Evolutionary conservation across 2,329 filamentous ascomycete genomes (phyloP).

Genomic region (Chrysoporthe austroafricana): DNA sequence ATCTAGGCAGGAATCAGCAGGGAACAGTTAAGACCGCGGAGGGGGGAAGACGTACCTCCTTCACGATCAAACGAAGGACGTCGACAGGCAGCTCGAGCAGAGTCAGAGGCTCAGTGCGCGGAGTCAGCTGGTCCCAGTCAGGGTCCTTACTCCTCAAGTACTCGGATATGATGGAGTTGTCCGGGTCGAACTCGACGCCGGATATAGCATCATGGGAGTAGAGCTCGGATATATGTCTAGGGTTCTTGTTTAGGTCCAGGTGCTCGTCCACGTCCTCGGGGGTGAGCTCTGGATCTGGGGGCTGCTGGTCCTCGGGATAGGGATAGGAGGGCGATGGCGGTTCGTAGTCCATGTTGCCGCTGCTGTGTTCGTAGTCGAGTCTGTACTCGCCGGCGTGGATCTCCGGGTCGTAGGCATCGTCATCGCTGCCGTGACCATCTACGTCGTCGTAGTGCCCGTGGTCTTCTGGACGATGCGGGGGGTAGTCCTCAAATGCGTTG

Average conservation of each 20-base stretch:
- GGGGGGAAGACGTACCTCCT: conserved; percentile 60
- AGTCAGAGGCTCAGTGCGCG: conserved; percentile 60
- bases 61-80: conserved; percentile 76
- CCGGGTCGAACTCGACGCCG: conserved; percentile 20
- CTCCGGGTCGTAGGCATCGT: conserved; percentile 18
- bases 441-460: conserved; percentile 20
- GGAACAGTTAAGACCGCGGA: not conserved
- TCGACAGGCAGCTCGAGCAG: conserved; percentile 79
- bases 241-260: conserved; percentile 16
- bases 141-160: conserved; percentile 63
- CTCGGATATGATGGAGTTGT: conserved; percentile 35
- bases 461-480: conserved; percentile 7
- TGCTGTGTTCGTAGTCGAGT: conserved; percentile 6
- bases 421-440: conserved; percentile 12
- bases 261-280: conserved; percentile 14
- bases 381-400: conserved; percentile 8
- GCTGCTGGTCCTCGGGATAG: conserved; percentile 20
- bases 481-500: conserved; percentile 3
- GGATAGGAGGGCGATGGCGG: conserved; percentile 19
- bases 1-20: conserved; percentile 52
- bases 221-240: conserved; percentile 27
- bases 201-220: conserved; percentile 22
- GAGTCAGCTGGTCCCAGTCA: conserved; percentile 68
- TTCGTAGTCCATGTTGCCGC: conserved; percentile 19
- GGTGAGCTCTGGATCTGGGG: conserved; percentile 3